These are phyloP conservation scores for Berkeleyomyces basicola DNA, from an alignment of 2,329 filamentous ascomycete species.

Conservation along the genomic window DNA sequence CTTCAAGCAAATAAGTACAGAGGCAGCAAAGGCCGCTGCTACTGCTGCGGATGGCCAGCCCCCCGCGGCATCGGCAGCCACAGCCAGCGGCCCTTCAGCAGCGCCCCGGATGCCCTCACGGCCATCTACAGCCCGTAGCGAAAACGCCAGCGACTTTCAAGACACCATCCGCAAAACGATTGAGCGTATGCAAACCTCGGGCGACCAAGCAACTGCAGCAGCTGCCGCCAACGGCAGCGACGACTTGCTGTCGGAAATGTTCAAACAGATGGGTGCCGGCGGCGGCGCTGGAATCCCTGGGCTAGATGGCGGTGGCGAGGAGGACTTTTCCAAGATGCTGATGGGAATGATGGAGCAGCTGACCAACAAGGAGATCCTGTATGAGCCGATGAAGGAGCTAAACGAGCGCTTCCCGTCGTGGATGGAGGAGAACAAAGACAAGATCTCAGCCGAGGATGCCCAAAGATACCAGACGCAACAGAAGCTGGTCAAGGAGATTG, in stretches of 20 bases:
- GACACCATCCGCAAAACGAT: slow-evolving; percentile 88
- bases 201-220: slow-evolving; percentile 68
- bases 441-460: slow-evolving; percentile 52
- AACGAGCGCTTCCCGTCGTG: slow-evolving; percentile 82
- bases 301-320: slow-evolving; percentile 40
- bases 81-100: slow-evolving; percentile 14
- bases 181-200: slow-evolving; percentile 86
- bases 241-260: slow-evolving; percentile 78
- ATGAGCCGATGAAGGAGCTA: slow-evolving; percentile 97
- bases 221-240: slow-evolving; percentile 48
- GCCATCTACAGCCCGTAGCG: slow-evolving; percentile 19
- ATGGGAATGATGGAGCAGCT: slow-evolving; percentile 98
- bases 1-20: slow-evolving; percentile 47
- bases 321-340: slow-evolving; percentile 87
- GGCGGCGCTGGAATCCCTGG: slow-evolving; percentile 25
- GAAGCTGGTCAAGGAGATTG: slow-evolving; percentile 66
- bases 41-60: slow-evolving; percentile 17
- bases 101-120: slow-evolving; percentile 26
- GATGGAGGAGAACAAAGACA: slow-evolving; percentile 60
- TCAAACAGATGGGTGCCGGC: slow-evolving; percentile 66
- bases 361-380: slow-evolving; percentile 94
- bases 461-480: slow-evolving; percentile 71
- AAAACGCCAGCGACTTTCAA: slow-evolving; percentile 55
- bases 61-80: slow-evolving; percentile 15
- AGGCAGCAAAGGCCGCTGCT: slow-evolving; percentile 19